A percentile compares a stretch with the other conserved stretches of the same genome.
These are phyloP conservation scores for Castanopsis chinensis DNA, from an alignment of 306 rosid genomes.

Conservation along the genomic window DNA sequence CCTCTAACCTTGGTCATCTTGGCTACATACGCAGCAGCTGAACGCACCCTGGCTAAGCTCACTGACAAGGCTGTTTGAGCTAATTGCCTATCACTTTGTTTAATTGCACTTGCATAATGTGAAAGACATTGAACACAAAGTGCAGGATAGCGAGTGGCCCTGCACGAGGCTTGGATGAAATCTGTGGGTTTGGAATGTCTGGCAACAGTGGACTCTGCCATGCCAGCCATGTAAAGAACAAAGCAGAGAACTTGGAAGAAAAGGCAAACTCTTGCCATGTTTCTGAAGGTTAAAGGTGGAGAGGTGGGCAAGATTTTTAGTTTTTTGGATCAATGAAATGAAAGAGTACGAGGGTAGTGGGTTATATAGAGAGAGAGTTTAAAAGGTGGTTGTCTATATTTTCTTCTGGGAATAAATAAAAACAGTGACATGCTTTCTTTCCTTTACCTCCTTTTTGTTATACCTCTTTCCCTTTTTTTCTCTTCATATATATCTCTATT, in stretches of 20 bases:
- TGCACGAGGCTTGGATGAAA: constrained; percentile 66
- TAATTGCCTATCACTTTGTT: constrained; percentile 49
- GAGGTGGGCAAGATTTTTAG: background rate
- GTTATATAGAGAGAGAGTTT: constrained; percentile 17
- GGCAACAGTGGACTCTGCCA: constrained; percentile 16
- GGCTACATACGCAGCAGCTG: constrained; percentile 43
- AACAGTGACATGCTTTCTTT: constrained; percentile 7
- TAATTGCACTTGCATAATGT: constrained; percentile 39
- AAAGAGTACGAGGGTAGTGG: background rate
- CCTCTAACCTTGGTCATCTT: constrained; percentile 40
- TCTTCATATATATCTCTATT: background rate
- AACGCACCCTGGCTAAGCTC: constrained; percentile 51
- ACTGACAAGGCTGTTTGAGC: constrained; percentile 63
- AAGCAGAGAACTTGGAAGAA: constrained; percentile 29
- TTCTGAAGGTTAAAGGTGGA: background rate
- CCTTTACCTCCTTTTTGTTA: background rate
- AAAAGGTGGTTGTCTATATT: background rate
- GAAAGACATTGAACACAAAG: constrained; percentile 55
- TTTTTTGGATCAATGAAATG: background rate
- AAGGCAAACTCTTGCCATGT: constrained; percentile 45
- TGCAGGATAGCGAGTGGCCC: constrained; percentile 52
- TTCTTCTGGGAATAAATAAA: constrained; percentile 6
- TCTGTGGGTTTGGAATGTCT: constrained; percentile 26
- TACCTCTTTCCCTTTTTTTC: background rate
- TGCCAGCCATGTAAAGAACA: constrained; percentile 12